These are phyloP conservation scores for Cyclostephanos tholiformis DNA, from an alignment of 108 stramenopile species.

Conservation along the genomic window DNA sequence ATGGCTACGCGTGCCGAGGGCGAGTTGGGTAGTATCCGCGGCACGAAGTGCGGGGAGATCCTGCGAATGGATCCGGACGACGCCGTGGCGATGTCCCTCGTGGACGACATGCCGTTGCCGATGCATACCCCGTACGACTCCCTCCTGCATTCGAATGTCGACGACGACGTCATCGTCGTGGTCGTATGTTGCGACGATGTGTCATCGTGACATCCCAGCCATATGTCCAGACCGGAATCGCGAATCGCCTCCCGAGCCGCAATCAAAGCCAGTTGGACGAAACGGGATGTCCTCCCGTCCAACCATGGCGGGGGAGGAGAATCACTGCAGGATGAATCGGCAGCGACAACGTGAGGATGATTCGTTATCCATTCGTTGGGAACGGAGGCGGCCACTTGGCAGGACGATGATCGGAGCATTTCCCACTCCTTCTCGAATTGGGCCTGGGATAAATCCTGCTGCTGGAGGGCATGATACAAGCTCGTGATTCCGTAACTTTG, in stretches of 20 bases:
- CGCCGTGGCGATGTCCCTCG: conserved; percentile 76
- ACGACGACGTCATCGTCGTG: conserved; percentile 12
- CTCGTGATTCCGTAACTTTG: conserved; percentile 51
- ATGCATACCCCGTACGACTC: conserved; percentile 77
- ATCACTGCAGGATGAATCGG: neutral
- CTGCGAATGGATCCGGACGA: conserved; percentile 48
- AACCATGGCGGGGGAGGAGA: conserved; percentile 8
- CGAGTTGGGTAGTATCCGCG: conserved; percentile 90
- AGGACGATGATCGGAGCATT: conserved; percentile 60
- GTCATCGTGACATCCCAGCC: conserved; percentile 21
- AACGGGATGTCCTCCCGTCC: conserved; percentile 66
- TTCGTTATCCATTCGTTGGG: conserved; percentile 29
- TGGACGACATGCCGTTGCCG: conserved; percentile 90
- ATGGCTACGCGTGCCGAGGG: conserved; percentile 81
- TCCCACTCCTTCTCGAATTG: conserved; percentile 56
- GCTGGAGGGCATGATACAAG: conserved; percentile 55
- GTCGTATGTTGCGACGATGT: conserved; percentile 11
- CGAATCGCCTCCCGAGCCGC: conserved; percentile 75
- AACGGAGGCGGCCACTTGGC: conserved; percentile 85
- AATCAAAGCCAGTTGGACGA: conserved; percentile 76
- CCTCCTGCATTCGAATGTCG: conserved; percentile 10
- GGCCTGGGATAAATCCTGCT: conserved; percentile 48
- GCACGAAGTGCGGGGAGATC: conserved; percentile 93
- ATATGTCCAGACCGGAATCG: conserved; percentile 49
- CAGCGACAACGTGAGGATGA: conserved; percentile 1